Evolutionary conservation across 805 yeast species (phyloP).

Genomic region (Isabelozyma gotoi): DNA sequence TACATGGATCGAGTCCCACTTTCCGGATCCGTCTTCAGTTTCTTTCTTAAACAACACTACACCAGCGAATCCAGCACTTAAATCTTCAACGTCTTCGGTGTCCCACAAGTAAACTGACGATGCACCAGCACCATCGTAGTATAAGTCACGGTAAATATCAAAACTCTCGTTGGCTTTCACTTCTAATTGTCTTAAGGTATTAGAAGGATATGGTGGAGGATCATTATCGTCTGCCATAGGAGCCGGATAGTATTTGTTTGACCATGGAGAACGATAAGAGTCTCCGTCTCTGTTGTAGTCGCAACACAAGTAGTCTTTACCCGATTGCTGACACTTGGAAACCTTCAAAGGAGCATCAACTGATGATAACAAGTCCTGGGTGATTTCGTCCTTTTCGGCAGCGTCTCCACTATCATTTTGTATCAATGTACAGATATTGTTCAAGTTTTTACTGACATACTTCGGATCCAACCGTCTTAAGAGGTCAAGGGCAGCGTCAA

Average conservation of each 20-base stretch:
- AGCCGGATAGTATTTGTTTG: conserved; percentile 65
- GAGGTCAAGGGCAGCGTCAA: conserved; percentile 39
- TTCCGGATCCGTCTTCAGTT: conserved; percentile 48
- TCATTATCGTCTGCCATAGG: conserved; percentile 42
- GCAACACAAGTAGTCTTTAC: conserved; percentile 76
- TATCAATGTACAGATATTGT: conserved; percentile 34
- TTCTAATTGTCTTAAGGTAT: conserved; percentile 69
- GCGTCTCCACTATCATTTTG: conserved; percentile 13
- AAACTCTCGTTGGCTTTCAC: conserved; percentile 83
- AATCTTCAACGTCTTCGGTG: conserved; percentile 37
- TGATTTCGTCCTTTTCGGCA: conserved; percentile 48
- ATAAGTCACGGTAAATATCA: conserved; percentile 88
- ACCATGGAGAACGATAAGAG: conserved; percentile 88
- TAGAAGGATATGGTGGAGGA: conserved; percentile 77
- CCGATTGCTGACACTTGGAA: conserved; percentile 49
- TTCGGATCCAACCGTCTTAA: conserved; percentile 43
- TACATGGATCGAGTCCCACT: conserved; percentile 95
- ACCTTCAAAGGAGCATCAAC: conserved; percentile 81
- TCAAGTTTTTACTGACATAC: conserved; percentile 29
- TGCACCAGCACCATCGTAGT: conserved; percentile 87
- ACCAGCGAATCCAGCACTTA: conserved; percentile 75
- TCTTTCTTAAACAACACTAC: conserved; percentile 82
- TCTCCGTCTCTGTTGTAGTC: conserved; percentile 97
- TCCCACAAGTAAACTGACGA: conserved; percentile 94
- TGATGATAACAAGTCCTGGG: conserved; percentile 82